A percentile compares a stretch with the other conserved stretches of the same genome.
These are phyloP conservation scores for Phoma sp. DNA, from an alignment of 2,329 filamentous ascomycete species.

Conservation along the genomic window DNA sequence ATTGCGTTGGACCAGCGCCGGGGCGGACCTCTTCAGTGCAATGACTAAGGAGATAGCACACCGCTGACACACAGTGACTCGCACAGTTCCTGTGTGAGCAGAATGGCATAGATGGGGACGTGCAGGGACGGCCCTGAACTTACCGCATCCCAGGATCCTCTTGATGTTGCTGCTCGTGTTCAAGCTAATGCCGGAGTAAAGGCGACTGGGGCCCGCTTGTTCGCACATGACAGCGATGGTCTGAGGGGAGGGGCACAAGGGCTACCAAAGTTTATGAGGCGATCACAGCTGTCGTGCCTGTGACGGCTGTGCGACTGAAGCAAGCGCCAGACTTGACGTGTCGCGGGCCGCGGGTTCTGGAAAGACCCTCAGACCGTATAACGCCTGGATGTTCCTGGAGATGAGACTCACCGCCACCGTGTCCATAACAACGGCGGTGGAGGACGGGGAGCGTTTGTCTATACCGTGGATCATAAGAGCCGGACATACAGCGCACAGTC, in stretches of 20 bases:
- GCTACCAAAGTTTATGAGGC: slow-evolving; percentile 17
- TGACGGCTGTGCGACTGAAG: slow-evolving; percentile 17
- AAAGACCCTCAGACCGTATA: slow-evolving; percentile 13
- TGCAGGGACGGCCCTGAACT: slow-evolving; percentile 17
- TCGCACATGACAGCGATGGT: slow-evolving; percentile 14
- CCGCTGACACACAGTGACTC: slow-evolving; percentile 14
- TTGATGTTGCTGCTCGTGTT: slow-evolving; percentile 9
- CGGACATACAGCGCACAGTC: slow-evolving; percentile 13
- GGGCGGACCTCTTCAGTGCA: slow-evolving; percentile 9
- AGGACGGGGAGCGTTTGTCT: slow-evolving; percentile 8
- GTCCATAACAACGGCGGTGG: slow-evolving; percentile 16
- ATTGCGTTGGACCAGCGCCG: slow-evolving; percentile 10
- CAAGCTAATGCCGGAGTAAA: slow-evolving; percentile 15
- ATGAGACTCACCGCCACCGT: slow-evolving; percentile 24
- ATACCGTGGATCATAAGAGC: slow-evolving; percentile 13
- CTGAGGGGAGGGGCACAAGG: slow-evolving; percentile 10
- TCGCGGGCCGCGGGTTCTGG: slow-evolving; percentile 14
- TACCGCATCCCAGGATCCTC: slow-evolving; percentile 9
- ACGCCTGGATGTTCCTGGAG: slow-evolving; percentile 13
- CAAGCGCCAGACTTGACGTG: slow-evolving; percentile 25
- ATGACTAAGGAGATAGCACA: slow-evolving; percentile 12
- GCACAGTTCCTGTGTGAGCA: not conserved
- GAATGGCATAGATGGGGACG: slow-evolving; percentile 3
- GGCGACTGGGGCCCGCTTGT: slow-evolving; percentile 18
- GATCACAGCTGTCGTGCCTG: slow-evolving; percentile 32